phyloP scores from a whole-genome alignment of 2,329 filamentous ascomycete species.

The Zalaria obscura region DNA sequence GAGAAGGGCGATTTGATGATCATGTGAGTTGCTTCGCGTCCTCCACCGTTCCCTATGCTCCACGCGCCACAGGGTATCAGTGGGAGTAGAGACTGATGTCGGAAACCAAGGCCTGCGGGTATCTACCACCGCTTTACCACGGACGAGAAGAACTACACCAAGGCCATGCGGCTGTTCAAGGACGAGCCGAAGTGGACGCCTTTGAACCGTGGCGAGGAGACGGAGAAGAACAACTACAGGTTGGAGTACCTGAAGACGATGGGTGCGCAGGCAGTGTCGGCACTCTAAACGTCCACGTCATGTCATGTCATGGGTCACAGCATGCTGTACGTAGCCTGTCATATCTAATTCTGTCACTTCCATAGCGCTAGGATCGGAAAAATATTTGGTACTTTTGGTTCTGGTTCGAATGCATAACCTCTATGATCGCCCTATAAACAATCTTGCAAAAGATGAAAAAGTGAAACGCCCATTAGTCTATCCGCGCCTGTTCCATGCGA shows the following conservation, averaged over 20 bases:
- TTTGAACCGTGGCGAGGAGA: conserved; percentile 62
- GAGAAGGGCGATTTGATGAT: conserved; percentile 87
- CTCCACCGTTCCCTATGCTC: neutral
- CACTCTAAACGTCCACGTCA: too few relatives aligned
- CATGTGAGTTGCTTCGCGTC: conserved; percentile 27
- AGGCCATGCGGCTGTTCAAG: conserved; percentile 93
- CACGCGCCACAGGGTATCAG: neutral
- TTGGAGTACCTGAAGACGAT: conserved; percentile 54
- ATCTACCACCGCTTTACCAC: conserved; percentile 98
- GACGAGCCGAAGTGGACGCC: conserved; percentile 98
- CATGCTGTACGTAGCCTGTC: too few relatives aligned
- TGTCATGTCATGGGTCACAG: too few relatives aligned
- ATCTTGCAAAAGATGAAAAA: too few relatives aligned
- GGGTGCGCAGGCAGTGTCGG: conserved; percentile 1
- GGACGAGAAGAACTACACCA: conserved; percentile 80
- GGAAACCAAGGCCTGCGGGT: conserved; percentile 60
- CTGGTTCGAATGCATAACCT: too few relatives aligned
- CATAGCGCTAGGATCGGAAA: too few relatives aligned
- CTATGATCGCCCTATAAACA: too few relatives aligned
- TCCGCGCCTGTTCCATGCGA: too few relatives aligned
- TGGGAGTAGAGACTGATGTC: neutral
- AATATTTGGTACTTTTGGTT: too few relatives aligned
- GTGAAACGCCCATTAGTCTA: too few relatives aligned
- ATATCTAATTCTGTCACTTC: too few relatives aligned
- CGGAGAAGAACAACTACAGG: conserved; percentile 66